Conservation (phyloP, 768 basidiomycete species). For the Pulveroboletus sp. region DNA sequence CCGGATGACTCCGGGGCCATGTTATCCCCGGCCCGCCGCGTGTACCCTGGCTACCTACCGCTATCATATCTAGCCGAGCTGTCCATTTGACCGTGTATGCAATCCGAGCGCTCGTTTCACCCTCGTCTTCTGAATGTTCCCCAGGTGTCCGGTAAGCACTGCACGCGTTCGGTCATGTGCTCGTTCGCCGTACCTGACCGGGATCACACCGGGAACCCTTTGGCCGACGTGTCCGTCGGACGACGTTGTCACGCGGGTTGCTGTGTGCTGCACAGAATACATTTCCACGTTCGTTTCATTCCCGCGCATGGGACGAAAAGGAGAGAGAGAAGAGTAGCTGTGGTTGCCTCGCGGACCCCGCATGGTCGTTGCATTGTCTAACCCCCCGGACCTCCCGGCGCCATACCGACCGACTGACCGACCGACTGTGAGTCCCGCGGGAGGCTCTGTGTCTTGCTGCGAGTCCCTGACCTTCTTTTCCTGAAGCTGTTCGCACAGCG, state of each 20-base stretch:
- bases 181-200: constrained; percentile 18
- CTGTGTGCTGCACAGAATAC: constrained; percentile 7
- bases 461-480: background rate
- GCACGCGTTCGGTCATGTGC: constrained; percentile 8
- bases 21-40: constrained; percentile 20
- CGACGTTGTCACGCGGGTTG: constrained; percentile 16
- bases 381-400: constrained; percentile 1
- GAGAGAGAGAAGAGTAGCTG: background rate
- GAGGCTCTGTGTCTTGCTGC: constrained; percentile 15
- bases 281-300: constrained; percentile 25
- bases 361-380: constrained; percentile 23
- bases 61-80: constrained; percentile 28
- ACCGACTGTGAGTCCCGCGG: constrained; percentile 1
- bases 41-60: background rate
- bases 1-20: constrained; percentile 2
- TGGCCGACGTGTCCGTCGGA: constrained; percentile 2
- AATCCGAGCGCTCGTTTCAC: constrained; percentile 1
- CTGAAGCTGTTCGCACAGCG: constrained; percentile 14
- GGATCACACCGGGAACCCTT: constrained; percentile 8
- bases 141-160: background rate
- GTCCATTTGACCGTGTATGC: too few relatives aligned
- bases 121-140: constrained; percentile 8
- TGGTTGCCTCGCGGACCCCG: constrained; percentile 26
- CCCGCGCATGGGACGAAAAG: constrained; percentile 21
- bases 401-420: constrained; percentile 12